These are phyloP conservation scores for Galeopsis tetrahit DNA, from an alignment of 257 asterid species.

Conservation along the genomic window DNA sequence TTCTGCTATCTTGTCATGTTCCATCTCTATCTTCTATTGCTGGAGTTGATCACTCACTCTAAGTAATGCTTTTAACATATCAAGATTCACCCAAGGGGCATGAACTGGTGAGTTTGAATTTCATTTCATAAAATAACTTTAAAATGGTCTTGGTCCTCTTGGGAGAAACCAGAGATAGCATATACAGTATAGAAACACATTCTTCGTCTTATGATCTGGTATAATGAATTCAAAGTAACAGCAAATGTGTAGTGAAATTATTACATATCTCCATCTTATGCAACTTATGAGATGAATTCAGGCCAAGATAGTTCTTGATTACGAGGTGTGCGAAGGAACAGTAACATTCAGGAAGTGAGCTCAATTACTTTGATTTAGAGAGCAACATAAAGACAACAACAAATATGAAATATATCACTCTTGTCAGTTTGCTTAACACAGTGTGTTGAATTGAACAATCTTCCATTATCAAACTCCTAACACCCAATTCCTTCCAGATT, in stretches of 20 bases:
- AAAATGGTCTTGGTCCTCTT: not conserved
- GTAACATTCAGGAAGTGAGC: not conserved
- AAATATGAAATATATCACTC: not conserved
- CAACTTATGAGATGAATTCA: not conserved
- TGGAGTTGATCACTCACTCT: not conserved
- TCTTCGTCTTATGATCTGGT: slow-evolving; percentile 1
- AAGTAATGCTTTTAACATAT: not conserved
- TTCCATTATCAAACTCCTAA: slow-evolving; percentile 16
- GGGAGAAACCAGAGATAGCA: not conserved
- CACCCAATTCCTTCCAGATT: no score
- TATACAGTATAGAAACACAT: not conserved
- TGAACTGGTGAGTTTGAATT: not conserved
- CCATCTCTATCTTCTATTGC: not conserved
- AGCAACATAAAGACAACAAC: not conserved
- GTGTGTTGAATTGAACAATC: not conserved
- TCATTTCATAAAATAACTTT: not conserved
- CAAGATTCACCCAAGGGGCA: not conserved
- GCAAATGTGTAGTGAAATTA: slow-evolving; percentile 1
- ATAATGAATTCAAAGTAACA: not conserved
- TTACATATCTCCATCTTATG: not conserved
- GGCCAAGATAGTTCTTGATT: not conserved
- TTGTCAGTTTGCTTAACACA: not conserved
- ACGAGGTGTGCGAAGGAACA: not conserved
- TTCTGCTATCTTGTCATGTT: not conserved
- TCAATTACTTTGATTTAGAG: slow-evolving; percentile 1